Conservation (phyloP, 495 filamentous ascomycete genomes). For the Podospora australis region DNA sequence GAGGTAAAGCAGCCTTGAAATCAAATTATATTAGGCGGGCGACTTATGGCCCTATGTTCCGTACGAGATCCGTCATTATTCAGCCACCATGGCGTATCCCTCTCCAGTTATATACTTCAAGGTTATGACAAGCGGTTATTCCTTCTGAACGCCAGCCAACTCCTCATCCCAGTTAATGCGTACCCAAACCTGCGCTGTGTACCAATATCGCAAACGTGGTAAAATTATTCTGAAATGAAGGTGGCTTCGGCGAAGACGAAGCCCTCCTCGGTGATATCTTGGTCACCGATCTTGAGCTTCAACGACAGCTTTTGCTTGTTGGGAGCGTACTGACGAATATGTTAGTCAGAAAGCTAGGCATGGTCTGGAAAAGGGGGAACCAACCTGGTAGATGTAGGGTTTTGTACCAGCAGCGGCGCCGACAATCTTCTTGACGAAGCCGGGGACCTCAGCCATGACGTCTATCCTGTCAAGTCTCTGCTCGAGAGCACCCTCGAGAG, state of each 20-base stretch:
- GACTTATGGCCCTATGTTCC: no score
- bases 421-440: slow-evolving; percentile 89
- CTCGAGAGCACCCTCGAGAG: slow-evolving; percentile 63
- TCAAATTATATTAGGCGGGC: no score
- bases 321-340: slow-evolving; percentile 52
- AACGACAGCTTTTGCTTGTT: slow-evolving; percentile 51
- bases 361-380: slow-evolving; percentile 11
- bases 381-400: slow-evolving; percentile 95
- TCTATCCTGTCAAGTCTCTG: slow-evolving; percentile 76
- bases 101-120: no score
- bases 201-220: no score
- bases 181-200: slow-evolving; percentile 9
- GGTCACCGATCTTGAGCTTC: slow-evolving; percentile 75
- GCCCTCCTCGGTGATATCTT: slow-evolving; percentile 71
- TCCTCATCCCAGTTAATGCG: neutral
- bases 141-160: neutral
- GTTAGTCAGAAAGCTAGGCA: slow-evolving; percentile 15
- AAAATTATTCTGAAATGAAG: slow-evolving; percentile 62
- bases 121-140: no score
- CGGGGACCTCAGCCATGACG: slow-evolving; percentile 92
- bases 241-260: slow-evolving; percentile 76
- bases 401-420: slow-evolving; percentile 80
- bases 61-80: no score
- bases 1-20: no score
- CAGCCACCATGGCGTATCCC: no score